Base-by-base conservation (phyloP, 129 eudicot genomes). In the Lonicera japonica region DNA sequence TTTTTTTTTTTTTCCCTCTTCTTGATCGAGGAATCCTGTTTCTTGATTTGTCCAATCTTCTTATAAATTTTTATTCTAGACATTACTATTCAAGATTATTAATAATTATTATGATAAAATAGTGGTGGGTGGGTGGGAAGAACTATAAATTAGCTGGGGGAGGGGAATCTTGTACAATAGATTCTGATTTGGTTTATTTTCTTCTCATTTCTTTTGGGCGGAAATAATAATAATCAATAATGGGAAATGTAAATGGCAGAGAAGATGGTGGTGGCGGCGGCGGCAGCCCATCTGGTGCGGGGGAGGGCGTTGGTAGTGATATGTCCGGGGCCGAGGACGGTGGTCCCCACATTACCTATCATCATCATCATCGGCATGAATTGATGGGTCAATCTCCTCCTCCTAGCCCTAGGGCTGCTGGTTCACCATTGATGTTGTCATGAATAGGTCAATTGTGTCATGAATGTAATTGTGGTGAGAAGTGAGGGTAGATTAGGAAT, bases 201-300 rank as follows among this genome's bases (percentile, higher is more conserved):
- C 19, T n/a, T n/a, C n/a, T n/a, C n/a, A n/a, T n/a, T n/a, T n/a
- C n/a, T 38, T 47, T n/a, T 3, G 3, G 9, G 43, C 2, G 14
- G 9, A 15, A n/a, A 48, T 25, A 24, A 50, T 38, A 34, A 23
- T 1, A 7, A 4, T n/a, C 4, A 40, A 52, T 41, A 43, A 90
- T 90, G 97, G 97, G 97, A 57, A 90, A 90, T 76, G 85, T 72
- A 21, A 91, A 80, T 78, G 95, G 90, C 38, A 91, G 97, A 85
- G 97, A 91, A 82, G 94, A 91, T 51, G 76, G 54, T n/a, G 83
- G 65, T 45, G 75, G 60, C 60, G 71, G 77, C 57, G 70, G 85
- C n/a, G n/a, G 75, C 52, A 70, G 65, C 68, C 71, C 75, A 53
- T 77, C 90, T n/a, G 67, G 60, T 15, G 85, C 36, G 36, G n/a